phyloP scores from a whole-genome alignment of 768 basidiomycete species.

The Pleurotus giganteus region DNA sequence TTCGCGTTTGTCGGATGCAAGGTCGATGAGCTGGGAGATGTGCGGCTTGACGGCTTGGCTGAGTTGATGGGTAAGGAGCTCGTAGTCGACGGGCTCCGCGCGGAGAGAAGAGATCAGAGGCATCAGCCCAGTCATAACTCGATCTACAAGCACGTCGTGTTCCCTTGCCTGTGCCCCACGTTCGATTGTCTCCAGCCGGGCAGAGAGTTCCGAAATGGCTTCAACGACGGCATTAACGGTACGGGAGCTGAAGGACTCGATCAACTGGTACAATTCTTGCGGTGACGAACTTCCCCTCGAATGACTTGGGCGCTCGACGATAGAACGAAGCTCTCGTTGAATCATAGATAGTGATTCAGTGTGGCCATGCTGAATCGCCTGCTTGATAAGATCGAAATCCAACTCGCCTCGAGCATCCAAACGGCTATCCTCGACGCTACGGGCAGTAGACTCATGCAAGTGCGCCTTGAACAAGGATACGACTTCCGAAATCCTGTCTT shows the following conservation, averaged over 20 bases:
- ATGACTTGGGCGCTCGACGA: constrained; percentile 40
- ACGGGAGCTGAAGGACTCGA: constrained; percentile 59
- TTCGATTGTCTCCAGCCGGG: constrained; percentile 53
- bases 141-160: constrained; percentile 59
- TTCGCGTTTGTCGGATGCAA: constrained; percentile 86
- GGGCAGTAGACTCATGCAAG: constrained; percentile 58
- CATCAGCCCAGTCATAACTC: constrained; percentile 52
- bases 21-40: constrained; percentile 84
- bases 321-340: constrained; percentile 55
- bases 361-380: constrained; percentile 66
- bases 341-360: constrained; percentile 55
- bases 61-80: constrained; percentile 68
- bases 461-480: constrained; percentile 67
- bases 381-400: constrained; percentile 74
- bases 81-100: constrained; percentile 74
- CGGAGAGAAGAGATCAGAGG: constrained; percentile 63
- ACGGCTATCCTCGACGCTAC: constrained; percentile 57
- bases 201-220: constrained; percentile 54
- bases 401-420: constrained; percentile 75
- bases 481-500: constrained; percentile 64
- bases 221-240: constrained; percentile 60
- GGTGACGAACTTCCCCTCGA: constrained; percentile 18
- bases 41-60: constrained; percentile 87
- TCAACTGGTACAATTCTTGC: constrained; percentile 36
- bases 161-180: constrained; percentile 47